Percentiles rank a stretch among this genome's conserved stretches.
These are phyloP conservation scores for Trebouxia sp. DNA, from an alignment of 139 green algal species.

Conservation along the genomic window DNA sequence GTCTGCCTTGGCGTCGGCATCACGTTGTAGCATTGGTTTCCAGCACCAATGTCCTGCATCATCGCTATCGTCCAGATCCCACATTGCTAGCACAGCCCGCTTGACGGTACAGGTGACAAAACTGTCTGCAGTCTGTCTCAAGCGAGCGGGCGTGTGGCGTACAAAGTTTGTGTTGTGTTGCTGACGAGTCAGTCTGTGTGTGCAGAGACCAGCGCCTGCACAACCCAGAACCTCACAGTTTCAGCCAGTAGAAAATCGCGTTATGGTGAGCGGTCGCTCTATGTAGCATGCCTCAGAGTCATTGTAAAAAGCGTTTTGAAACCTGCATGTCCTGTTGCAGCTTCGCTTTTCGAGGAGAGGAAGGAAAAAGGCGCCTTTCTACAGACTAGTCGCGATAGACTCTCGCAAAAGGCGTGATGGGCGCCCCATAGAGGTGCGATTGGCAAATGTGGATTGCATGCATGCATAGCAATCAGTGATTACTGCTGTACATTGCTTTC, in stretches of 20 bases:
- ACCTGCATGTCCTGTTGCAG: conserved; percentile 25
- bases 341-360: conserved; percentile 91
- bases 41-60: not conserved
- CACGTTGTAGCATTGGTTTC: too few relatives aligned
- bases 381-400: conserved; percentile 92
- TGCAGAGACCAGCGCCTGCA: not conserved
- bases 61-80: conserved; percentile 22
- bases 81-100: conserved; percentile 34
- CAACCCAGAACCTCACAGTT: not conserved
- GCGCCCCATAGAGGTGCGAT: conserved; percentile 68
- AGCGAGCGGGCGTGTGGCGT: conserved; percentile 23
- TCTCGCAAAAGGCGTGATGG: conserved; percentile 80
- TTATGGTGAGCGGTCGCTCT: conserved; percentile 27
- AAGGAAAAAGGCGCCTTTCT: conserved; percentile 88
- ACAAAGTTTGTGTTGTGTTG: not conserved
- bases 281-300: not conserved
- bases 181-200: not conserved
- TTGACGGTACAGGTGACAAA: conserved; percentile 36
- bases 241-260: conserved; percentile 38
- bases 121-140: too few relatives aligned
- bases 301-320: not conserved
- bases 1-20: not conserved
- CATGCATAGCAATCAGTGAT: not conserved
- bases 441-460: not conserved
- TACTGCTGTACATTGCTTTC: not conserved